Percentiles rank a stretch among this genome's conserved stretches.
Conservation (phyloP, 2,329 filamentous ascomycete genomes). For the Lachnellula hyalina region DNA sequence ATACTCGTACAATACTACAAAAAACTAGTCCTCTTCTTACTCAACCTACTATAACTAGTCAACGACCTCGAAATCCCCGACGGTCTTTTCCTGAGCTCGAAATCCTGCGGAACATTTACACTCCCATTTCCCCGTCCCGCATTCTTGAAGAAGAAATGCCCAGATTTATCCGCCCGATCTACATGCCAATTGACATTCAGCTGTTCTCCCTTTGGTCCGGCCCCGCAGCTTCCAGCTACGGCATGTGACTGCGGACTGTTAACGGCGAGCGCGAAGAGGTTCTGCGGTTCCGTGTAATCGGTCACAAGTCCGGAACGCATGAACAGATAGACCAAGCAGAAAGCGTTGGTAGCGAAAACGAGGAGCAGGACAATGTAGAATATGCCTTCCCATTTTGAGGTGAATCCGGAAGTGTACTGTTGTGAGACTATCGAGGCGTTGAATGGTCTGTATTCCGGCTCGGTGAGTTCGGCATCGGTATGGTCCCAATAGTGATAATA, state of each 20-base stretch:
- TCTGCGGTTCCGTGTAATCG: conserved; percentile 74
- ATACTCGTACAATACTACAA: conserved; percentile 2
- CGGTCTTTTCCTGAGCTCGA: conserved; percentile 8
- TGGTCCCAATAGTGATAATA: conserved; percentile 55
- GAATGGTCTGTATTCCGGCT: conserved; percentile 52
- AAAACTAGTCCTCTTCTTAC: conserved; percentile 17
- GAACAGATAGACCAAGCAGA: conserved; percentile 58
- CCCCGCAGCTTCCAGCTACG: conserved; percentile 51
- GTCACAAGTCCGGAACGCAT: conserved; percentile 58
- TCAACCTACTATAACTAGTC: conserved; percentile 21
- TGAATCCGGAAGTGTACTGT: conserved; percentile 65
- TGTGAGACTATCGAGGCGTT: conserved; percentile 58
- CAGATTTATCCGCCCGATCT: conserved; percentile 40
- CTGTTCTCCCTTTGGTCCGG: conserved; percentile 39
- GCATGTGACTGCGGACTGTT: conserved; percentile 52
- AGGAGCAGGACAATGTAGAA: conserved; percentile 63
- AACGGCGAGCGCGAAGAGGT: conserved; percentile 66
- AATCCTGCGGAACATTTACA: conserved; percentile 1
- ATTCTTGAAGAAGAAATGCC: conserved; percentile 49
- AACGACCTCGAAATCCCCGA: conserved; percentile 3
- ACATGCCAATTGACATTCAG: conserved; percentile 38
- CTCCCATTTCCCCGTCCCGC: conserved; percentile 23
- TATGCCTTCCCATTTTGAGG: conserved; percentile 52
- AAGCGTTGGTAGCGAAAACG: conserved; percentile 62
- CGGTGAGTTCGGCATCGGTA: conserved; percentile 32